Percentiles rank a stretch among this genome's conserved stretches.
Conservation (phyloP, 805 yeast species). For the Spathaspora boniae region DNA sequence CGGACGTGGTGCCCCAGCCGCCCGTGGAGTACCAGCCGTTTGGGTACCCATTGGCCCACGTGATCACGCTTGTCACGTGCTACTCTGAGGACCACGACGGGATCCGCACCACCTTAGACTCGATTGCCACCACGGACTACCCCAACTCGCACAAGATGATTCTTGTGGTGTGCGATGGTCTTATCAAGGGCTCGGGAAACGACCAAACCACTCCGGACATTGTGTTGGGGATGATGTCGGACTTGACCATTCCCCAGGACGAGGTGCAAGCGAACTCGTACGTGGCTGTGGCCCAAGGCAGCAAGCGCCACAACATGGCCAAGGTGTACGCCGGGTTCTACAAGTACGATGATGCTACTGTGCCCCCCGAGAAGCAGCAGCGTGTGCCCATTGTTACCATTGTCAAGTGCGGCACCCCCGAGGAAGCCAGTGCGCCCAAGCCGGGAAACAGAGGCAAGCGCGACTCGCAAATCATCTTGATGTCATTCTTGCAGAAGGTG, state of each 20-base stretch:
- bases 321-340: constrained; percentile 94
- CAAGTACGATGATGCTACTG: constrained; percentile 72
- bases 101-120: constrained; percentile 83
- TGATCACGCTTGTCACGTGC: constrained; percentile 65
- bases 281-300: constrained; percentile 92
- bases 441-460: constrained; percentile 97
- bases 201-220: constrained; percentile 86
- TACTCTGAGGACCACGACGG: constrained; percentile 91
- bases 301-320: constrained; percentile 96
- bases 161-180: constrained; percentile 86
- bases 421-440: constrained; percentile 57
- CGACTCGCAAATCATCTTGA: constrained; percentile 86
- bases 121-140: constrained; percentile 90
- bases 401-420: constrained; percentile 87
- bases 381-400: constrained; percentile 74
- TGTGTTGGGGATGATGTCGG: constrained; percentile 79
- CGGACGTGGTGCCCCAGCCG: constrained; percentile 87
- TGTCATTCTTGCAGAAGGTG: constrained; percentile 84
- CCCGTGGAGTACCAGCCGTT: constrained; percentile 86
- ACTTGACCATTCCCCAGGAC: constrained; percentile 61
- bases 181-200: constrained; percentile 93
- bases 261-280: constrained; percentile 81
- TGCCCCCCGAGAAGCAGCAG: constrained; percentile 79
- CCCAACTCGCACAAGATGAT: constrained; percentile 93
- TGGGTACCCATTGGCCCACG: constrained; percentile 65